These are phyloP conservation scores for Insectozyma bohioensis DNA, from an alignment of 1,139 yeast species.

Conservation along the genomic window DNA sequence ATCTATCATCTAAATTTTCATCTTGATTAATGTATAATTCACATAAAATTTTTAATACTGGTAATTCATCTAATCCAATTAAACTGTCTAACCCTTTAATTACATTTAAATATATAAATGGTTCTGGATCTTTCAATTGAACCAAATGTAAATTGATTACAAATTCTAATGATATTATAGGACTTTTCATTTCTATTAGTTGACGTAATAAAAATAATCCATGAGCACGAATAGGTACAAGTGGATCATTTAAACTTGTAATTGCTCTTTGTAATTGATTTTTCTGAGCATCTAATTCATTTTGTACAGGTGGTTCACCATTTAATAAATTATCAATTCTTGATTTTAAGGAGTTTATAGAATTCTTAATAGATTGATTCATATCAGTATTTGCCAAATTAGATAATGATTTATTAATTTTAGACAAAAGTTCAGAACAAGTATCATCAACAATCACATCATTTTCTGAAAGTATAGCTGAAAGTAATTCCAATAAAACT, in stretches of 20 bases:
- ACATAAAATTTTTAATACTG: constrained; percentile 40
- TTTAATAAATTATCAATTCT: constrained; percentile 30
- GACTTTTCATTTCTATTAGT: constrained; percentile 51
- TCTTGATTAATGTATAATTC: constrained; percentile 38
- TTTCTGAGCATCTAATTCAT: constrained; percentile 19
- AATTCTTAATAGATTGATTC: constrained; percentile 12
- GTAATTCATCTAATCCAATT: constrained; percentile 42
- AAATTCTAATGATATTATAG: constrained; percentile 50
- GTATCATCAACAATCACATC: constrained; percentile 26
- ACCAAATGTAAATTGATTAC: constrained; percentile 62
- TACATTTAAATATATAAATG: constrained; percentile 80
- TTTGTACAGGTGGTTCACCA: constrained; percentile 21
- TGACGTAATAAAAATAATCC: constrained; percentile 69
- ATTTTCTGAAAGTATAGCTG: constrained; percentile 52
- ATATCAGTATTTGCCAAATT: constrained; percentile 13
- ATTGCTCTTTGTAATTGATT: constrained; percentile 54
- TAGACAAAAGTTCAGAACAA: constrained; percentile 22
- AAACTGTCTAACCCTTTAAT: constrained; percentile 74
- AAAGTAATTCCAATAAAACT: constrained; percentile 49
- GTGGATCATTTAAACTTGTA: constrained; percentile 68
- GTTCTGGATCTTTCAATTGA: constrained; percentile 76
- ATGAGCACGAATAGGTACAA: constrained; percentile 83
- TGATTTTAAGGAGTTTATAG: constrained; percentile 28
- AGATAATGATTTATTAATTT: constrained; percentile 27
- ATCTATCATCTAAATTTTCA: constrained; percentile 57